phyloP scores from a whole-genome alignment of 1,284 basidiomycete genomes.

The Porodaedalea pini region DNA sequence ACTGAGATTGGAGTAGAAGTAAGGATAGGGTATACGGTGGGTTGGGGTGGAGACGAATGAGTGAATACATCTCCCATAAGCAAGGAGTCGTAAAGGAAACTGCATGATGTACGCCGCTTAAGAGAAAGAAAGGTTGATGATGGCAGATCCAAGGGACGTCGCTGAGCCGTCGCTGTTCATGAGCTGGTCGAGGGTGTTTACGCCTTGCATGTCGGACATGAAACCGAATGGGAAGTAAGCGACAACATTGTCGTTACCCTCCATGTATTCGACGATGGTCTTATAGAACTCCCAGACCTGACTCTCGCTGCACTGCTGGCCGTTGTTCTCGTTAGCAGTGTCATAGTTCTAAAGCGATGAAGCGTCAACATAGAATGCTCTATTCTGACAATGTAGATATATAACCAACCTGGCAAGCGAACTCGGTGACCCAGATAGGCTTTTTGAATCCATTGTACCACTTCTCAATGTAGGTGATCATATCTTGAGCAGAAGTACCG shows the following conservation, averaged over 20 bases:
- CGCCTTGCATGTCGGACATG: slow-evolving; percentile 66
- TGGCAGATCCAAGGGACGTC: slow-evolving; percentile 44
- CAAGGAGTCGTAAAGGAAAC: not conserved
- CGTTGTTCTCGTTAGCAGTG: slow-evolving; percentile 33
- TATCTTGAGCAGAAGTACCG: slow-evolving; percentile 43
- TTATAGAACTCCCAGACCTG: slow-evolving; percentile 59
- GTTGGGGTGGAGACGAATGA: not conserved
- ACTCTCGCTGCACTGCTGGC: slow-evolving; percentile 44
- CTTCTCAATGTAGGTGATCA: slow-evolving; percentile 48
- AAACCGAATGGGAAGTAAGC: slow-evolving; percentile 70
- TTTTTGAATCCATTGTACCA: slow-evolving; percentile 50
- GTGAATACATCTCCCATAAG: not conserved
- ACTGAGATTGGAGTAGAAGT: not conserved
- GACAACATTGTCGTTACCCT: slow-evolving; percentile 50
- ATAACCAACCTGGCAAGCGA: slow-evolving; percentile 53
- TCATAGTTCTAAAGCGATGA: slow-evolving; percentile 52
- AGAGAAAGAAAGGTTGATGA: slow-evolving; percentile 36
- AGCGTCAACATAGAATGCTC: slow-evolving; percentile 19
- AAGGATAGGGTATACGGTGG: slow-evolving; percentile 7
- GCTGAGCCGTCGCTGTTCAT: slow-evolving; percentile 41
- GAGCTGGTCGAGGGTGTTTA: slow-evolving; percentile 61
- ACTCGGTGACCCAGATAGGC: slow-evolving; percentile 66
- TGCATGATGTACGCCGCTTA: not conserved
- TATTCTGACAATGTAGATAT: not conserved
- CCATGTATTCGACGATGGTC: slow-evolving; percentile 52